A percentile compares a stretch with the other conserved stretches of the same genome.
Conservation (phyloP, 164 flowering plant genomes). For the Vitis amurensis region DNA sequence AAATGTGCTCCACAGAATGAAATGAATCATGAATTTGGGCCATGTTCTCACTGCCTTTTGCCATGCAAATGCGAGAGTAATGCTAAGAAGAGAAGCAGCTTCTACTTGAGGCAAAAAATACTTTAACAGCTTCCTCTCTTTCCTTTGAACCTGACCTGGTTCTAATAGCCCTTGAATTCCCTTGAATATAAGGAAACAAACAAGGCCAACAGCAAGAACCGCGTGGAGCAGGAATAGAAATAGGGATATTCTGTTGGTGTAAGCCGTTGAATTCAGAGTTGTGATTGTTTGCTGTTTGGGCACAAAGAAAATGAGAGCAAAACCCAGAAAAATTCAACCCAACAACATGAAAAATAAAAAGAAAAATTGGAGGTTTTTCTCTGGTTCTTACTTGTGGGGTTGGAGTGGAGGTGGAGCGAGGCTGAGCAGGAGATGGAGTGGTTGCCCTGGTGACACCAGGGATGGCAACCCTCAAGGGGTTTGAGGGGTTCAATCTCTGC, state of each 20-base stretch:
- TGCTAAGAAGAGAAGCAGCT: constrained; percentile 64
- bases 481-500: constrained; percentile 54
- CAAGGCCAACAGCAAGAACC: constrained; percentile 49
- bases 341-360: not conserved
- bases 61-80: constrained; percentile 69
- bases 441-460: constrained; percentile 39
- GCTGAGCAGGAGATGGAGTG: constrained; percentile 28
- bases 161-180: constrained; percentile 57
- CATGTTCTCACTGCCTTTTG: constrained; percentile 71
- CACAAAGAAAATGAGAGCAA: constrained; percentile 1
- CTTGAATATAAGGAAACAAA: constrained; percentile 59
- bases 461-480: constrained; percentile 62
- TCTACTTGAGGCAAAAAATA: constrained; percentile 79
- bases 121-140: constrained; percentile 46
- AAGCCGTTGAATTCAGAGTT: constrained; percentile 60
- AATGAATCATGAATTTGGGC: constrained; percentile 71
- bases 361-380: not conserved
- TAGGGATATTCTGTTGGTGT: constrained; percentile 67
- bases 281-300: constrained; percentile 37
- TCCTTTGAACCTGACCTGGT: constrained; percentile 16
- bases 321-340: constrained; percentile 5
- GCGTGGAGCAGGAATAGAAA: constrained; percentile 64
- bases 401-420: constrained; percentile 27
- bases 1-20: constrained; percentile 76
- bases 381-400: constrained; percentile 43